Evolutionary conservation across 805 yeast species (phyloP), one percentile per base, ranked within the genome.

Genomic region (Saturnispora ahearnii): DNA sequence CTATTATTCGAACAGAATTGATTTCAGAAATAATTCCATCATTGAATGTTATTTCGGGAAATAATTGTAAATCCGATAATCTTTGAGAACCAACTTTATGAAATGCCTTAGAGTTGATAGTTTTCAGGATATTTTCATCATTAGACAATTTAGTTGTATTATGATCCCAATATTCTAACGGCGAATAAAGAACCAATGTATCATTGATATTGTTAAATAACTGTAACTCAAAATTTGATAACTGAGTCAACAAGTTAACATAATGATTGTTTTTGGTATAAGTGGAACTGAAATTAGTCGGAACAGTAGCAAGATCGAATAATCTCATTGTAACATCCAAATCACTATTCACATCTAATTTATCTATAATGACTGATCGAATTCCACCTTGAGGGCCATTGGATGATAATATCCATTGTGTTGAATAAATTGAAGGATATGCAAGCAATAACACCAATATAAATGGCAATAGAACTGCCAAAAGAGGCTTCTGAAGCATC

Each of bases 131-230:
- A 12, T 64, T 61, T 29, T 53, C 51, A 58, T 74, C 80, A 3
- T 52, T 47, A 3, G 40, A 22, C 30, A 75, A 55, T 3, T 24
- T 5, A 1, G 54, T 52, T 1, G 54, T 33, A 47, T 69, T 57
- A 54, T 69, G 67, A 34, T 66, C 58, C 81, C 81, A 77, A 47
- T 64, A 65, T 12, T 63, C 63, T 3, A 76, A 60, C 0, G 79
- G 76, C 0, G 79, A 67, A 51, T 67, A 61, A 40, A 33, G 46
- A 10, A 21, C 49, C 38, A 28, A 41, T 10, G n/a, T 52, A 48
- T 9, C 22, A 33, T 13, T 41, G n/a, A 8, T 41, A 6, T 37
- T 41, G 9, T 43, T 24, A n/a, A 48, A 33, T 13, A 51, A 40
- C 3, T 15, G 18, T 5, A 33, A 36, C 22, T 53, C 53, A 28